Percentiles rank a stretch among this genome's conserved stretches.
phyloP scores from a whole-genome alignment of 257 asterid species.

The Lavandula angustifolia region DNA sequence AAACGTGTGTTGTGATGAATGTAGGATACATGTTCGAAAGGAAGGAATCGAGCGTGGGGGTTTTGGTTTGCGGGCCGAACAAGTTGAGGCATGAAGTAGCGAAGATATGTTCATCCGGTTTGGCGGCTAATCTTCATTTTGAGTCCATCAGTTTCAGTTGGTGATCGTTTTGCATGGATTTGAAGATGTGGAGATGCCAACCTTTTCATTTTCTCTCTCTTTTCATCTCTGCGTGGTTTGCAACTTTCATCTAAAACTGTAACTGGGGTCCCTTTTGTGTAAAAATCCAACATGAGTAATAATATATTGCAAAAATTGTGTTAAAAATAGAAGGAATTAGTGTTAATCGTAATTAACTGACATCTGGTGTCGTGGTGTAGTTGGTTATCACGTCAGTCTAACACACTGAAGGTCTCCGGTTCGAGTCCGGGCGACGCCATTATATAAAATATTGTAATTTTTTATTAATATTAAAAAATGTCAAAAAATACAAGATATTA shows the following conservation, averaged over 20 bases:
- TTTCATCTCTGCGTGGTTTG: too few species aligned
- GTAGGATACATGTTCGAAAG: conserved; percentile 59
- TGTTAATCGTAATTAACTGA: too few species aligned
- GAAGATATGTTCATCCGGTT: conserved; percentile 64
- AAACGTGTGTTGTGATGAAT: conserved; percentile 5
- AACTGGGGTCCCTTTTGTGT: too few species aligned
- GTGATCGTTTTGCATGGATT: conserved; percentile 42
- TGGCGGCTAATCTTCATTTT: conserved; percentile 70
- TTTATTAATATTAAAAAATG: too few species aligned
- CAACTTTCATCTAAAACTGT: too few species aligned
- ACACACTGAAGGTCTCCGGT: conserved; percentile 95
- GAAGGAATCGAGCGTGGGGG: conserved; percentile 74
- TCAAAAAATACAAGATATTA: too few species aligned
- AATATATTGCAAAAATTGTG: too few species aligned
- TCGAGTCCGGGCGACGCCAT: conserved; percentile 68
- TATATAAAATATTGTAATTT: too few species aligned
- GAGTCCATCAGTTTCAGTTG: conserved; percentile 85
- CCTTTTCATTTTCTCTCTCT: too few species aligned
- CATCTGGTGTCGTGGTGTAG: conserved; percentile 70
- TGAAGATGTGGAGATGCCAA: not conserved
- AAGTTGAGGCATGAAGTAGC: conserved; percentile 81
- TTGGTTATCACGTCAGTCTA: conserved; percentile 99
- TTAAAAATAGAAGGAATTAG: too few species aligned
- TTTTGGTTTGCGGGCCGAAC: conserved; percentile 81
- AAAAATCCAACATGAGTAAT: too few species aligned